Evolutionary conservation across 2,329 filamentous ascomycete genomes (phyloP).

Genomic region (Trichoderma gracile): DNA sequence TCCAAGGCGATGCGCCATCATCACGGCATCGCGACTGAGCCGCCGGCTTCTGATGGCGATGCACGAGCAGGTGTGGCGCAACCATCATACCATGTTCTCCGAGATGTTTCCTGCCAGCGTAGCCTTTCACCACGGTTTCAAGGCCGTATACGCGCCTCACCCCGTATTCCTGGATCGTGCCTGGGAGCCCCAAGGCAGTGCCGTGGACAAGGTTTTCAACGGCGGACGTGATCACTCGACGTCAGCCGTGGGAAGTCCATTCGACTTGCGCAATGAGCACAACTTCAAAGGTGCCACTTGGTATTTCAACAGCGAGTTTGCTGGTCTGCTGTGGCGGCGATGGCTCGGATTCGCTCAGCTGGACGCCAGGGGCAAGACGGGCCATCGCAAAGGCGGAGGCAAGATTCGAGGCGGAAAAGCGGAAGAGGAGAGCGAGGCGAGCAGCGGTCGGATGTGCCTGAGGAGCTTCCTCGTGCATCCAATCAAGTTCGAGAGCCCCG

Average conservation of each 20-base stretch:
- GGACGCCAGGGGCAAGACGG: conserved; percentile 51
- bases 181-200: conserved; percentile 64
- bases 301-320: conserved; percentile 82
- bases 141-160: conserved; percentile 78
- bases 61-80: conserved; percentile 70
- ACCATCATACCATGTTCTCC: conserved; percentile 71
- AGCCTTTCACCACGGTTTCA: conserved; percentile 74
- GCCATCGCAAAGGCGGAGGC: conserved; percentile 49
- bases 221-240: conserved; percentile 67
- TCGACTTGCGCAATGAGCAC: conserved; percentile 70
- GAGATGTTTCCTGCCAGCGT: conserved; percentile 76
- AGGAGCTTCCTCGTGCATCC: conserved; percentile 80
- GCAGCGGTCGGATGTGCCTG: conserved; percentile 71
- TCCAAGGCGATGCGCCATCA: conserved; percentile 70
- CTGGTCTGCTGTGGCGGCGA: conserved; percentile 72
- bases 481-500: conserved; percentile 65
- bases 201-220: conserved; percentile 78
- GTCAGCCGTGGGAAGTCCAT: conserved; percentile 65
- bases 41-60: conserved; percentile 67
- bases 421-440: conserved; percentile 48
- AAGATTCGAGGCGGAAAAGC: conserved; percentile 52
- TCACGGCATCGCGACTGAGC: conserved; percentile 69
- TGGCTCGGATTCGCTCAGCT: conserved; percentile 67
- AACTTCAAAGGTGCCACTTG: conserved; percentile 80
- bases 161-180: conserved; percentile 76